Evolutionary conservation across 495 filamentous ascomycete species (phyloP), one percentile per base, ranked within the genome.

Genomic region (Penicillium cosmopolitanum): DNA sequence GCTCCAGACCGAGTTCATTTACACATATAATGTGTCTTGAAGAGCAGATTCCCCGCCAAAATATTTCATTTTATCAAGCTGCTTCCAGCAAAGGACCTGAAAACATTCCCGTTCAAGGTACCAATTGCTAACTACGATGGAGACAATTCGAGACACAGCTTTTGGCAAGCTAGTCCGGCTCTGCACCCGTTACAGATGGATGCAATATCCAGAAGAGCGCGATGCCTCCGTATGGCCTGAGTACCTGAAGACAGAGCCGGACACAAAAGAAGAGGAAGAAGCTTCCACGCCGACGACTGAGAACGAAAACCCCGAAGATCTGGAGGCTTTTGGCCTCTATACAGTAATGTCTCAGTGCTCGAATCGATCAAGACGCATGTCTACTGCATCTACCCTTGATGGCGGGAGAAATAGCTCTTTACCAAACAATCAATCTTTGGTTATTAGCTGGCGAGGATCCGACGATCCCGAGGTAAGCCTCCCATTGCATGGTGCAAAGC

Each of bases 151-250:
- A 18, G 67, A 70, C 48, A 56, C 67, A 31, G 65, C 67, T 0
- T 72, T 77, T 50, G 75, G 77, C 51, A 72, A 78, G 59, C 31
- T 72, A 9, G 54, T 79, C 5, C 74, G 74, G 34, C 46, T 77
- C 3, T 53, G 71, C 36, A 73, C 62, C 23, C 65, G 55, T 15
- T 40, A 51, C 9, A 62, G 56, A 53, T 53, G 48, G 1, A 54
- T 77, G 16, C 70, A 56, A 51, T 79, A 71, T 50, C 66, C 71
- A 40, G 76, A 79, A 63, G 76, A 77, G 44, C 58, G 58, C 47
- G 67, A 77, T 56, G 34, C 58, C 0, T 68, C 61, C 28, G 13
- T 72, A 53, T 77, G 75, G 73, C 66, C 68, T 21, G 55, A 65
- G 52, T 77, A 74, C 34, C 51, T 74, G 23, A 68, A 72, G 53